Conservation (phyloP, 2,329 filamentous ascomycete species). For the Epicoccum nigrum region DNA sequence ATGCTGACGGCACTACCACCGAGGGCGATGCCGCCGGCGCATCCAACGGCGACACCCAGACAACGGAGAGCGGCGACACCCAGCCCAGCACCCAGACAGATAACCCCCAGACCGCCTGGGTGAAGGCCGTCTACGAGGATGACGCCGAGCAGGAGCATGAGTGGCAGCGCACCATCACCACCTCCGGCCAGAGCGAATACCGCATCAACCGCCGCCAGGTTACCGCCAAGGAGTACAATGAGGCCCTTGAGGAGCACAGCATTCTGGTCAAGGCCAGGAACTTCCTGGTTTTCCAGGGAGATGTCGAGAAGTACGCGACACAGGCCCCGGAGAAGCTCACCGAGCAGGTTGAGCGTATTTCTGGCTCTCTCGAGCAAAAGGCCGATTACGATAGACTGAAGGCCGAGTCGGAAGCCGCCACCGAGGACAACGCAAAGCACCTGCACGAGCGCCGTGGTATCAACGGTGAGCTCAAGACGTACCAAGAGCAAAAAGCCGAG, state of each 20-base stretch:
- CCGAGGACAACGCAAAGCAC: constrained; percentile 87
- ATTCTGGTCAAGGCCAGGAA: constrained; percentile 98
- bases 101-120: constrained; percentile 95
- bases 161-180: constrained; percentile 96
- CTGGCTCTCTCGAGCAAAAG: constrained; percentile 93
- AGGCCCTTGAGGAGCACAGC: constrained; percentile 88
- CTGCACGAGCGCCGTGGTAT: constrained; percentile 89
- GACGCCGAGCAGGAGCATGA: constrained; percentile 92
- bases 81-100: constrained; percentile 68
- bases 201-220: constrained; percentile 93
- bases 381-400: constrained; percentile 92
- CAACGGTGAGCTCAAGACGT: constrained; percentile 97
- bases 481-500: constrained; percentile 94
- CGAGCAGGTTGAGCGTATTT: constrained; percentile 94
- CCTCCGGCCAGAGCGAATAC: constrained; percentile 87
- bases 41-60: constrained; percentile 54
- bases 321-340: constrained; percentile 95
- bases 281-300: constrained; percentile 97
- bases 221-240: constrained; percentile 90
- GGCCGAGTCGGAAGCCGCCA: constrained; percentile 80
- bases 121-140: constrained; percentile 99
- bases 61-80: constrained; percentile 57
- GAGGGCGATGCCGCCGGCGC: constrained; percentile 51
- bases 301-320: constrained; percentile 94
- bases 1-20: constrained; percentile 82